Percentiles rank a stretch among this genome's conserved stretches.
Evolutionary conservation across 2,329 filamentous ascomycete genomes (phyloP).

Genomic region (Fusarium subtropicale): DNA sequence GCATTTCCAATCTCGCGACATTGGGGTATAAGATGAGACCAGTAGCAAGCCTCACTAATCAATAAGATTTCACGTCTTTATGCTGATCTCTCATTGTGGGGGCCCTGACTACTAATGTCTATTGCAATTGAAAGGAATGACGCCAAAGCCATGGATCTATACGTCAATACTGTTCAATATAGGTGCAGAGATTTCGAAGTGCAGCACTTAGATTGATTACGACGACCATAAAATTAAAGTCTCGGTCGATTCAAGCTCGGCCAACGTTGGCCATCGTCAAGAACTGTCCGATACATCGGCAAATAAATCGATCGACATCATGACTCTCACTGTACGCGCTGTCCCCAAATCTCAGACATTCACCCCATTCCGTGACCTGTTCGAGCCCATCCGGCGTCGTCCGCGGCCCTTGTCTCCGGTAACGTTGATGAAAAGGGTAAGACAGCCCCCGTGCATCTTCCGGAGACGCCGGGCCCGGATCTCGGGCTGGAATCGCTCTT

Average conservation of each 20-base stretch:
- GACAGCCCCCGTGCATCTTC: slow-evolving; percentile 30
- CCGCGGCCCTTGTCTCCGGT: slow-evolving; percentile 26
- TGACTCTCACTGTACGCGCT: not conserved
- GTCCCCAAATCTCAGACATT: slow-evolving; percentile 11
- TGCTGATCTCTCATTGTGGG: slow-evolving; percentile 26
- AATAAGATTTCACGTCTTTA: slow-evolving; percentile 23
- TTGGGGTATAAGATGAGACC: slow-evolving; percentile 19
- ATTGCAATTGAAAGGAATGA: slow-evolving; percentile 34
- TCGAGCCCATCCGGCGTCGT: slow-evolving; percentile 32
- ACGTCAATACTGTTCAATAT: slow-evolving; percentile 33
- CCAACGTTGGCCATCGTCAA: not conserved
- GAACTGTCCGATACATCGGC: slow-evolving; percentile 1
- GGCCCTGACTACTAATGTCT: slow-evolving; percentile 7
- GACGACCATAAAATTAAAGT: not conserved
- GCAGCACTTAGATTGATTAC: not conserved
- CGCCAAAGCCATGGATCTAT: slow-evolving; percentile 40
- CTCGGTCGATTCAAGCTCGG: not conserved
- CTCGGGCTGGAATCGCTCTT: slow-evolving; percentile 27
- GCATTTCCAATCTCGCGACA: slow-evolving; percentile 11
- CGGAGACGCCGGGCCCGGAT: slow-evolving; percentile 39
- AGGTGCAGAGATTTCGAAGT: slow-evolving; percentile 4
- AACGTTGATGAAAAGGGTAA: not conserved
- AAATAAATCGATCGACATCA: slow-evolving; percentile 11
- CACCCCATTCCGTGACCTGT: slow-evolving; percentile 33
- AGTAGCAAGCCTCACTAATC: slow-evolving; percentile 26